These are phyloP conservation scores for Endogone sp. DNA, from an alignment of 192 early-diverging fungal genomes.

Conservation along the genomic window DNA sequence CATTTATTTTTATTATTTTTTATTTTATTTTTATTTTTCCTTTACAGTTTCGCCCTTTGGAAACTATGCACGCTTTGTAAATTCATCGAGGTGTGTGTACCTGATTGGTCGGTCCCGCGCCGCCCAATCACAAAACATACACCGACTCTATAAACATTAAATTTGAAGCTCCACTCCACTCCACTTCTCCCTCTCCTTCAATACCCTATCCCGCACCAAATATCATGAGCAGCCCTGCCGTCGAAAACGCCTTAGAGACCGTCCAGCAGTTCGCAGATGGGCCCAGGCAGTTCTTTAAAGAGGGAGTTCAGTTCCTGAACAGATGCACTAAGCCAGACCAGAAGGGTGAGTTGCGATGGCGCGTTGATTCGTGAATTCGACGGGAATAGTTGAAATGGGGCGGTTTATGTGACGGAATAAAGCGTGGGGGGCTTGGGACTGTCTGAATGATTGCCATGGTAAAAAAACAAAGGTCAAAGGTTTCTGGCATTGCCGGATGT, in stretches of 20 bases:
- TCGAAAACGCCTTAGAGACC: conserved; percentile 51
- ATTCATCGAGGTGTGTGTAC: neutral
- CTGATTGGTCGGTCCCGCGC: neutral
- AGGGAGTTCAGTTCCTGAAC: conserved; percentile 87
- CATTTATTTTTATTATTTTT: too few species aligned
- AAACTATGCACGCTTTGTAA: too few species aligned
- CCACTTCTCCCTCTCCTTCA: neutral
- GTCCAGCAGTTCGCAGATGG: conserved; percentile 68
- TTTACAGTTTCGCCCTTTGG: too few species aligned
- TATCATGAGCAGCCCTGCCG: neutral
- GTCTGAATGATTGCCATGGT: too few species aligned
- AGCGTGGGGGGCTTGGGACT: too few species aligned
- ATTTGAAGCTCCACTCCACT: too few species aligned
- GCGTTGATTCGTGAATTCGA: too few species aligned
- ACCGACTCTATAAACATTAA: neutral
- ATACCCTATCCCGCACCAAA: neutral
- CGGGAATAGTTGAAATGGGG: too few species aligned
- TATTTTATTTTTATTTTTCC: too few species aligned
- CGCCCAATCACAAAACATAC: neutral
- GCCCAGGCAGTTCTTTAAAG: conserved; percentile 90
- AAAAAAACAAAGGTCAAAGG: too few species aligned
- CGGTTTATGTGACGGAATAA: too few species aligned
- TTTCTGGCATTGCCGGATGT: too few species aligned
- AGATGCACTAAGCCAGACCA: conserved; percentile 97
- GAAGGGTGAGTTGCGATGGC: conserved; percentile 54